These are phyloP conservation scores for Stevia rebaudiana DNA, from an alignment of 140 eudicot species.

Conservation along the genomic window DNA sequence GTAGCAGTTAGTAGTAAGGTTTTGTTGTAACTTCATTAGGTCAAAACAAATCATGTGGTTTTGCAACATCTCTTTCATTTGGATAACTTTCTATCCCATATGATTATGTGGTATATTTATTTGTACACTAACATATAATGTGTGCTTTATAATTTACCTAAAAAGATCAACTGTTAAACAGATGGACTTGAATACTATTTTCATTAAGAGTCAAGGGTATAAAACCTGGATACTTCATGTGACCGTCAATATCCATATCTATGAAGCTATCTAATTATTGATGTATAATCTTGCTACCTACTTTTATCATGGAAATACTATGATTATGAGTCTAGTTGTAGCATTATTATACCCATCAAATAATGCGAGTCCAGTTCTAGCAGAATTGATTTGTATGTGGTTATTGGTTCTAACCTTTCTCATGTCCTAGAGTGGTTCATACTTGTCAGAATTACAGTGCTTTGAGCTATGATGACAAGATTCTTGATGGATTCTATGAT, in stretches of 20 bases:
- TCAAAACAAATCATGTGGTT: not conserved
- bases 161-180: too few relatives aligned
- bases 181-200: not conserved
- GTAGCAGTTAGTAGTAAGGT: not conserved
- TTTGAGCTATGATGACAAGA: constrained; percentile 87
- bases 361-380: not conserved
- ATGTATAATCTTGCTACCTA: not conserved
- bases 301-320: not conserved
- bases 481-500: constrained; percentile 91
- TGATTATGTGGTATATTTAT: too few relatives aligned
- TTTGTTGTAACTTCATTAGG: not conserved
- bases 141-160: too few relatives aligned
- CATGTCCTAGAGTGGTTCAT: constrained; percentile 60
- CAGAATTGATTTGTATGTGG: not conserved
- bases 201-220: not conserved
- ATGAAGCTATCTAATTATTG: not conserved
- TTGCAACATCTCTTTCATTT: not conserved
- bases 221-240: not conserved
- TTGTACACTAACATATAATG: too few relatives aligned
- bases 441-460: constrained; percentile 91
- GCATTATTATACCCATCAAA: too few relatives aligned
- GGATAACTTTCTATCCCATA: not conserved
- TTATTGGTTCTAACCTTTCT: constrained; percentile 45
- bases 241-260: not conserved
- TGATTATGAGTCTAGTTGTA: not conserved